These are phyloP conservation scores for Diaporthe velutina DNA, from an alignment of 2,329 filamentous ascomycete species.

Conservation along the genomic window DNA sequence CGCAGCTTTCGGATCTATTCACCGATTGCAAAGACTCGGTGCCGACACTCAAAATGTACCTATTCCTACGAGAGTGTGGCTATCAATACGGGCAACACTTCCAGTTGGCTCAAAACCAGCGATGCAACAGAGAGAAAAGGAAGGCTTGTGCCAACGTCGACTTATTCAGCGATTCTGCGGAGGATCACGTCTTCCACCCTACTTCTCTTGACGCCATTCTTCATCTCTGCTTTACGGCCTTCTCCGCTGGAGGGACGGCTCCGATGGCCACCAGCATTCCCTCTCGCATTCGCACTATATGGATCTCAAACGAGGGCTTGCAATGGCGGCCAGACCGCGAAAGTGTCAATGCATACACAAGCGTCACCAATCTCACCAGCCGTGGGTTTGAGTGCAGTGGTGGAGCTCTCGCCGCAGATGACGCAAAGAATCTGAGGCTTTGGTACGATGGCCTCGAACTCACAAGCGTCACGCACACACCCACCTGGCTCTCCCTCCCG, in stretches of 20 bases:
- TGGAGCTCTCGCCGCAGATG: neutral
- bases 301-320: neutral
- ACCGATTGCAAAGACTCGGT: no score
- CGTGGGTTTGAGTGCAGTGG: conserved; percentile 2
- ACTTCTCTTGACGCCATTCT: neutral
- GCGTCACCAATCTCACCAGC: neutral
- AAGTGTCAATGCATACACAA: neutral
- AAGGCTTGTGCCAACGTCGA: neutral
- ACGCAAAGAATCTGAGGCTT: neutral
- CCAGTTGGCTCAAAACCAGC: neutral
- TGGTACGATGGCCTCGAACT: conserved; percentile 9
- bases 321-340: neutral
- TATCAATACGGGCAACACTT: neutral
- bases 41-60: neutral
- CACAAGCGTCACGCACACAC: neutral
- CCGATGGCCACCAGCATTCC: neutral
- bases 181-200: neutral
- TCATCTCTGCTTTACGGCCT: conserved; percentile 3
- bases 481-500: neutral
- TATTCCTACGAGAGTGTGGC: neutral
- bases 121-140: neutral
- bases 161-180: neutral
- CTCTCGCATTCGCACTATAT: neutral
- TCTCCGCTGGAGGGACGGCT: neutral
- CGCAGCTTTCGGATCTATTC: neutral